phyloP scores from a whole-genome alignment of 2,329 filamentous ascomycete genomes.

The Monosporascus sp. region DNA sequence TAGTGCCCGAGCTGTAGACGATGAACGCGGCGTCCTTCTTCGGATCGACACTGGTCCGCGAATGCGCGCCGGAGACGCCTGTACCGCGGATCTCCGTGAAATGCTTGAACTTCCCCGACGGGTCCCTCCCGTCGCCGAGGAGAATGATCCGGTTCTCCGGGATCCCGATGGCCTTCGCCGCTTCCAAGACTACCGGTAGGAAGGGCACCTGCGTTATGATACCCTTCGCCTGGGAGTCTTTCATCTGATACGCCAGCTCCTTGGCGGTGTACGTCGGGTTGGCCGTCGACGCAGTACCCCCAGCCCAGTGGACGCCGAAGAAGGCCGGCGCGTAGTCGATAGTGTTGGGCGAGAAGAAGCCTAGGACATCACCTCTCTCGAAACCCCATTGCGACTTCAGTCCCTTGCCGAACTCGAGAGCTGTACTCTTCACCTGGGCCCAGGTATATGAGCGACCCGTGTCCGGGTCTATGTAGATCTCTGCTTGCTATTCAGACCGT shows the following conservation, averaged over 20 bases:
- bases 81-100: conserved; percentile 66
- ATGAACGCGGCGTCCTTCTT: conserved; percentile 74
- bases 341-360: conserved; percentile 77
- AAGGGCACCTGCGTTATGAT: conserved; percentile 68
- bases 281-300: conserved; percentile 75
- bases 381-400: conserved; percentile 70
- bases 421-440: conserved; percentile 57
- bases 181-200: conserved; percentile 59
- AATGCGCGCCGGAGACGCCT: conserved; percentile 42
- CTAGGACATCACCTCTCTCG: conserved; percentile 78
- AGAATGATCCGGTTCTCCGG: conserved; percentile 67
- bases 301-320: conserved; percentile 79
- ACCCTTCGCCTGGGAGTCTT: conserved; percentile 68
- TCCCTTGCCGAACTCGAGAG: conserved; percentile 74
- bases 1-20: conserved; percentile 87
- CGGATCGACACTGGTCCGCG: conserved; percentile 56
- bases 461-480: conserved; percentile 72
- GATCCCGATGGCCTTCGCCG: conserved; percentile 66
- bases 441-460: conserved; percentile 67
- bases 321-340: conserved; percentile 75
- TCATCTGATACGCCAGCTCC: conserved; percentile 80
- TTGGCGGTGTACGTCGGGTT: conserved; percentile 83
- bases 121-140: conserved; percentile 64
- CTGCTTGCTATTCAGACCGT: conserved; percentile 38
- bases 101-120: conserved; percentile 57